Evolutionary conservation across 345 rosid genomes (phyloP), one percentile per base, ranked within the genome.

Genomic region (Litchi chinensis): DNA sequence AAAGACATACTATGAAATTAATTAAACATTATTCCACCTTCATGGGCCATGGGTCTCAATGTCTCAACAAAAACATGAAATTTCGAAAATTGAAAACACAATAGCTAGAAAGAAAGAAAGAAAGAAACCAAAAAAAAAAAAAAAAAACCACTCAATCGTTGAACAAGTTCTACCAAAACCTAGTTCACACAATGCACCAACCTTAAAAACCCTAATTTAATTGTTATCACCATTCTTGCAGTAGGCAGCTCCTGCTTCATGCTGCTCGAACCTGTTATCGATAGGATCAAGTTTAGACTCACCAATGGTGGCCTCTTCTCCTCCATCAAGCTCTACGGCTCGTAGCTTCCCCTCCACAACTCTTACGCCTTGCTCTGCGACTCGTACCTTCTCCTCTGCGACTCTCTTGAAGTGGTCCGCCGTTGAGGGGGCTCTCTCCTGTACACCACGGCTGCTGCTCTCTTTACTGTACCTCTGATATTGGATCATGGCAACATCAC

Each of bases 401-500:
- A 83, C 76, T 46, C 86, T 82, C 68, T 56, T 78, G 82, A 90
- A 90, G 28, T 59, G 21, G 28, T 59, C 12, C 64, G 22, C 64
- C 64, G 64, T 59, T 1, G 64, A 59, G 24, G 26, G 64, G 12
- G 64, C 64, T 81, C 91, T 86, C 77, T 81, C 86, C 22, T 80
- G 82, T 24, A 13, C 65, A 66, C 5, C 28, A 32, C 64, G 39
- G 3, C 68, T 18, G 1, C 6, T 5, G 0, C 82, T 39, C 60
- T 60, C 10, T 71, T 77, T 26, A 79, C 75, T 72, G 71, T 83
- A 80, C 70, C 84, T 80, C 87, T 82, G 76, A 56, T 72, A 66
- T 65, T 52, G 52, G 41, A 59, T 59, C 62, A 57, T 5, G 10
- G 7, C 63, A 57, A 19, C 2, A 57, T 57, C n/a, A 19, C 24